Evolutionary conservation across 805 yeast genomes (phyloP), one percentile per base, ranked within the genome.

Genomic region (Starmerella powellii): DNA sequence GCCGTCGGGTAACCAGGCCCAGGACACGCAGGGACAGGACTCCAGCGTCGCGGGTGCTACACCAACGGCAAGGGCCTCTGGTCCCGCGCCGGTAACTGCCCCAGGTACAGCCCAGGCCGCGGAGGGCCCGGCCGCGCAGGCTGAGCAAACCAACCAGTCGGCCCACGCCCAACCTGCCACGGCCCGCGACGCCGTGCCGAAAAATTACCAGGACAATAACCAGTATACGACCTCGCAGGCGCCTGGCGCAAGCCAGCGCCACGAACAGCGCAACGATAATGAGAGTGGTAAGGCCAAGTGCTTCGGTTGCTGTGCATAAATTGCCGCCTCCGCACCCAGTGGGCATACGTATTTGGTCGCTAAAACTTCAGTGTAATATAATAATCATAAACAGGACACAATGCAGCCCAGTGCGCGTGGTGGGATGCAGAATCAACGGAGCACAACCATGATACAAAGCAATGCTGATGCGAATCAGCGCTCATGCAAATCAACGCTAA

Each of bases 171-270:
- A 15, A 12, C 20, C 31, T 4, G 15, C 23, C 19, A 38, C 32
- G 3, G 30, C 38, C 20, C 15, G 28, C 16, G 37, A 32, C 13
- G 19, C 43, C n/a, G 33, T 26, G 6, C 50, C 50, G 31, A 40
- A 37, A 21, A 44, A 44, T 31, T 48, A 48, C 40, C 52, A 48
- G 41, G 52, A 48, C 40, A 48, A 46, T 32, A 47, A 46, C 36
- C 50, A 46, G 41, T 48, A 48, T 42, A 24, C 40, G 6, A 36
- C 40, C 24, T 40, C 42, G 8, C 40, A 24, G 15, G 19, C 24
- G 29, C 35, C 34, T 29, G 37, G 40, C 27, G 27, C 27, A 8
- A 29, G 36, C 38, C 38, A 31, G 27, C 49, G 42, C 32, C 46
- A 33, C 27, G 38, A 34, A 26, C 50, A 46, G 36, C 33, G 31